Percentiles rank a stretch among this genome's conserved stretches.
phyloP scores from a whole-genome alignment of 192 early-diverging fungal genomes.

The Phlyctochytrium bullatum region DNA sequence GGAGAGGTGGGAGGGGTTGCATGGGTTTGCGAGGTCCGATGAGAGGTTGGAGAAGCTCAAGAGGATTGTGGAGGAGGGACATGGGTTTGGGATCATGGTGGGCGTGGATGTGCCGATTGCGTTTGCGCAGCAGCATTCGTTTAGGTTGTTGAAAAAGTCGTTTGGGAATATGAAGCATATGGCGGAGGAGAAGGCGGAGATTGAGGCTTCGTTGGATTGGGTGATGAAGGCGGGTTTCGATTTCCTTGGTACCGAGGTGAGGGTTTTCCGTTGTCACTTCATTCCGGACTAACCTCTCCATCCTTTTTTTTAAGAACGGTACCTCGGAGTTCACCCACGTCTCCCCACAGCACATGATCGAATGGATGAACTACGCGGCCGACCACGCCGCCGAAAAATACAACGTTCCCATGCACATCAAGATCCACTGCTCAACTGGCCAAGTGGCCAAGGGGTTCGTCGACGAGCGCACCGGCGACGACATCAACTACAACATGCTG shows the following conservation, averaged over 20 bases:
- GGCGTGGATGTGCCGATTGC: conserved; percentile 24
- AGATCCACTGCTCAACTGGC: conserved; percentile 28
- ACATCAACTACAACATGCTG: conserved; percentile 29
- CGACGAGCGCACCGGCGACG: conserved; percentile 11
- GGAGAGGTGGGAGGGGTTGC: conserved; percentile 9
- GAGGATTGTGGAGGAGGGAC: conserved; percentile 14
- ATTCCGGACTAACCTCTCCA: neutral
- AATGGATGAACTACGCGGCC: conserved; percentile 22
- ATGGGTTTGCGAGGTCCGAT: conserved; percentile 17
- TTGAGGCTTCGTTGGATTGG: conserved; percentile 20
- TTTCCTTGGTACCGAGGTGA: conserved; percentile 27
- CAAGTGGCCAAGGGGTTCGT: conserved; percentile 22
- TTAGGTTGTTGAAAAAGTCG: conserved; percentile 17
- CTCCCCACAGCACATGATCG: conserved; percentile 19
- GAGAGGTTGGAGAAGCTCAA: conserved; percentile 8
- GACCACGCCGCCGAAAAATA: conserved; percentile 29
- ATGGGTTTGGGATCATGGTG: conserved; percentile 17
- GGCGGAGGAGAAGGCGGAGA: conserved; percentile 21
- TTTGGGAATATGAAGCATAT: conserved; percentile 9
- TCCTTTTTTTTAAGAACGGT: conserved; percentile 2
- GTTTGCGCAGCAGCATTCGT: conserved; percentile 29
- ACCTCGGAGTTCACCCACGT: conserved; percentile 30
- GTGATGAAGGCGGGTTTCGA: conserved; percentile 24
- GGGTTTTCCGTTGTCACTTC: neutral
- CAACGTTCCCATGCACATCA: conserved; percentile 22